These are phyloP conservation scores for Dendrobium huoshanense DNA, from an alignment of 106 monocot species.

Conservation along the genomic window DNA sequence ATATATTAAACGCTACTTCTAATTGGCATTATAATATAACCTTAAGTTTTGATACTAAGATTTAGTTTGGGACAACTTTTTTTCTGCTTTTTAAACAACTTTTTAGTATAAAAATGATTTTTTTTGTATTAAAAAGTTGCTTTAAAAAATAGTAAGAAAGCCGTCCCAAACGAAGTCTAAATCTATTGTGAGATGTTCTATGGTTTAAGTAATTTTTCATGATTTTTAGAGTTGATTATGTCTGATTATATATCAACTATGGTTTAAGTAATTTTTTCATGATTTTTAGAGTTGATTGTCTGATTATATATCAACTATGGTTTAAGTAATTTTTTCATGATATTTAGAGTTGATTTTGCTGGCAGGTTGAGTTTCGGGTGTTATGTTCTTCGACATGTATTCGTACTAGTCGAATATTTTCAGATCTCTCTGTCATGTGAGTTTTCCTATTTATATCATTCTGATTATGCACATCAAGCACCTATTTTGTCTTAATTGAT, in stretches of 20 bases:
- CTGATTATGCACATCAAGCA: no score
- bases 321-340: neutral
- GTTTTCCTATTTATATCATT: slow-evolving; percentile 6
- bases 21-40: no score
- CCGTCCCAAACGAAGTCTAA: no score
- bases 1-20: no score
- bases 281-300: neutral
- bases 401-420: slow-evolving; percentile 59
- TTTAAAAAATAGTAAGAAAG: no score
- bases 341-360: slow-evolving; percentile 2
- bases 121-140: no score
- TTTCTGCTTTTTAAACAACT: no score
- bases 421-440: slow-evolving; percentile 84
- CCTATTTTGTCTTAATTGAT: neutral
- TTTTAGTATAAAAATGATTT: no score
- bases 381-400: slow-evolving; percentile 54
- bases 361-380: slow-evolving; percentile 82
- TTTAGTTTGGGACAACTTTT: no score
- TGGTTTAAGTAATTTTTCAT: neutral
- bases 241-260: neutral
- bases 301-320: neutral
- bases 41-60: no score
- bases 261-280: neutral
- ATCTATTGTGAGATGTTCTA: no score
- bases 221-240: neutral